These are phyloP conservation scores for Pseudopediastrum boryanum DNA, from an alignment of 139 green algal genomes.

Conservation along the genomic window DNA sequence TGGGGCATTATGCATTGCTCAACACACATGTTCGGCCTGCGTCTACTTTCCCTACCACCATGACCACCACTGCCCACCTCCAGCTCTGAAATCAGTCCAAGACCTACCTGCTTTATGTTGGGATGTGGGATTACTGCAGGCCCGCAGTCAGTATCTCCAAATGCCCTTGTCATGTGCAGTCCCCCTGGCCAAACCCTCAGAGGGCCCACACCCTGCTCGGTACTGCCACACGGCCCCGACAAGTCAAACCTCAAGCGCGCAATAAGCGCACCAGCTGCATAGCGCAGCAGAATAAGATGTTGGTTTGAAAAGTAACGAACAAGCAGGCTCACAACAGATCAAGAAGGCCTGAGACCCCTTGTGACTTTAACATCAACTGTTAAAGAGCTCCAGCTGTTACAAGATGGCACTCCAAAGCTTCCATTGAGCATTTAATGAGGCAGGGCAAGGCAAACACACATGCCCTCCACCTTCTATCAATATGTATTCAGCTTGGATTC, in stretches of 20 bases:
- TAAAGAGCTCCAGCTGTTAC: background rate
- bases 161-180: constrained; percentile 29
- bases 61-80: too few species aligned
- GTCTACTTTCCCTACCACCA: too few species aligned
- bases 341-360: background rate
- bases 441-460: background rate
- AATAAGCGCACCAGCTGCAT: constrained; percentile 21
- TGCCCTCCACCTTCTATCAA: too few species aligned
- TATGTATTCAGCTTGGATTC: too few species aligned
- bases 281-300: too few species aligned
- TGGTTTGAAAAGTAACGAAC: background rate
- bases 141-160: constrained; percentile 19
- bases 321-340: background rate
- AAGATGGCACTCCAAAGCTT: background rate
- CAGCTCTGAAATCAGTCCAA: too few species aligned
- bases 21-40: too few species aligned
- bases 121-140: constrained; percentile 18
- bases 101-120: constrained; percentile 37
- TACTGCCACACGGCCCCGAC: background rate
- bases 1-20: too few species aligned
- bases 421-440: background rate
- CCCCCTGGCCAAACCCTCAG: constrained; percentile 43
- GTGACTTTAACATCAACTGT: background rate
- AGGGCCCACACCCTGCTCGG: constrained; percentile 25
- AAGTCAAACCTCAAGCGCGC: constrained; percentile 26